Evolutionary conservation across 805 yeast genomes (phyloP).

Genomic region (Ogataea pini): DNA sequence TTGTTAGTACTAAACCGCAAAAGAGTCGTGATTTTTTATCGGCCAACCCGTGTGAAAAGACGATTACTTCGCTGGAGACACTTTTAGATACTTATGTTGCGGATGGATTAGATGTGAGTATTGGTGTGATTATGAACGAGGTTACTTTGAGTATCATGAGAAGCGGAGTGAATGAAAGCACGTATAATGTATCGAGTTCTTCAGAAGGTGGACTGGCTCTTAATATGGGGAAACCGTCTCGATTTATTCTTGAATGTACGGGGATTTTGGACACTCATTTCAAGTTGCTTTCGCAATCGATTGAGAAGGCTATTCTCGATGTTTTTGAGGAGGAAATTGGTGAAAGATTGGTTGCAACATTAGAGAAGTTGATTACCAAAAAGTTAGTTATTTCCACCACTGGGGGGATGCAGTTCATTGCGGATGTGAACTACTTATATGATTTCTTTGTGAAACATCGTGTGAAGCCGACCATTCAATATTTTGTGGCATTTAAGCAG

Average conservation of each 20-base stretch:
- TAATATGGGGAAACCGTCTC: conserved; percentile 42
- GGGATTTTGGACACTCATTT: conserved; percentile 69
- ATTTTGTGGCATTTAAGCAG: conserved; percentile 76
- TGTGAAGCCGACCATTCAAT: conserved; percentile 69
- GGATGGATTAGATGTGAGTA: conserved; percentile 88
- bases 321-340: conserved; percentile 95
- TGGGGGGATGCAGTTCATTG: conserved; percentile 81
- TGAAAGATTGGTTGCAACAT: conserved; percentile 72
- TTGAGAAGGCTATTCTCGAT: conserved; percentile 85
- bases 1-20: conserved; percentile 47
- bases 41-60: conserved; percentile 74
- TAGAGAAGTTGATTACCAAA: conserved; percentile 75
- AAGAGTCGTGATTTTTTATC: conserved; percentile 76
- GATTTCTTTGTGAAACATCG: conserved; percentile 64
- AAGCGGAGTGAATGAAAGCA: conserved; percentile 39
- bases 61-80: conserved; percentile 60
- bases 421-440: conserved; percentile 79
- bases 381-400: conserved; percentile 66
- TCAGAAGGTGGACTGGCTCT: conserved; percentile 17
- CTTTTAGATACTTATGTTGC: conserved; percentile 88
- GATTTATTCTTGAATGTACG: conserved; percentile 65
- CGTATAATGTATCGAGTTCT: conserved; percentile 44
- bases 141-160: conserved; percentile 38
- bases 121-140: conserved; percentile 83
- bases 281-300: conserved; percentile 70